Evolutionary conservation across 306 rosid species (phyloP).

Genomic region (Begonia loranthoides): DNA sequence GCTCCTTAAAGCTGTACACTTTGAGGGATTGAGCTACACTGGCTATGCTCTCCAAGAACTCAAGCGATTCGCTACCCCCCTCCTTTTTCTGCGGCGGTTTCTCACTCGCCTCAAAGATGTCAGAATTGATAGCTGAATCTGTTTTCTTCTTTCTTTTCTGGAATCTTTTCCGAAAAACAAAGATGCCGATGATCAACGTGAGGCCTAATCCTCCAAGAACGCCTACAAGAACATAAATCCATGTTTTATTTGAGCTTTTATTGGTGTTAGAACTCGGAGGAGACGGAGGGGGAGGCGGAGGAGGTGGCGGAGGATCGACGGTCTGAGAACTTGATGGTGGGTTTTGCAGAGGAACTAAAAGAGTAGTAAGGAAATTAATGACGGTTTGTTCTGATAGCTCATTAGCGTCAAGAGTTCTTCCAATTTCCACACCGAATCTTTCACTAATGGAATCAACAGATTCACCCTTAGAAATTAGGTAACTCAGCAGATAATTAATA

Average conservation of each 20-base stretch:
- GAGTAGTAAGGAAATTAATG: slow-evolving; percentile 38
- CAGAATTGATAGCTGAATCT: slow-evolving; percentile 2
- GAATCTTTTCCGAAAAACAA: slow-evolving; percentile 3
- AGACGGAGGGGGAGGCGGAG: slow-evolving; percentile 16
- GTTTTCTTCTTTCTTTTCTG: slow-evolving; percentile 9
- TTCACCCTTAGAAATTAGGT: slow-evolving; percentile 27
- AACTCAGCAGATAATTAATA: slow-evolving; percentile 44
- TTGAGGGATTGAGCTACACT: slow-evolving; percentile 48
- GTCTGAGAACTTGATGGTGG: slow-evolving; percentile 41
- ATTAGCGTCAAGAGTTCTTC: slow-evolving; percentile 41
- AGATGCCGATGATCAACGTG: background rate
- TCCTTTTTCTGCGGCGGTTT: slow-evolving; percentile 16
- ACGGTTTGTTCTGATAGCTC: slow-evolving; percentile 20
- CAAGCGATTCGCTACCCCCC: slow-evolving; percentile 15
- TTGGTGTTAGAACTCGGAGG: slow-evolving; percentile 14
- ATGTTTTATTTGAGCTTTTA: slow-evolving; percentile 32
- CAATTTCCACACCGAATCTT: slow-evolving; percentile 22
- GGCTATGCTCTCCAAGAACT: slow-evolving; percentile 31
- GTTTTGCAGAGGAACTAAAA: slow-evolving; percentile 56
- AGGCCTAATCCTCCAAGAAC: slow-evolving; percentile 19
- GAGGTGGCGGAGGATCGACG: slow-evolving; percentile 16
- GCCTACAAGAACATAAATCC: slow-evolving; percentile 57
- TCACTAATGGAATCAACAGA: slow-evolving; percentile 19
- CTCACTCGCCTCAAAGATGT: slow-evolving; percentile 24
- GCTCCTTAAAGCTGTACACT: slow-evolving; percentile 53